Percentiles rank a stretch among this genome's conserved stretches.
Evolutionary conservation across 495 filamentous ascomycete genomes (phyloP).

Genomic region (Aspergillus nidulans): DNA sequence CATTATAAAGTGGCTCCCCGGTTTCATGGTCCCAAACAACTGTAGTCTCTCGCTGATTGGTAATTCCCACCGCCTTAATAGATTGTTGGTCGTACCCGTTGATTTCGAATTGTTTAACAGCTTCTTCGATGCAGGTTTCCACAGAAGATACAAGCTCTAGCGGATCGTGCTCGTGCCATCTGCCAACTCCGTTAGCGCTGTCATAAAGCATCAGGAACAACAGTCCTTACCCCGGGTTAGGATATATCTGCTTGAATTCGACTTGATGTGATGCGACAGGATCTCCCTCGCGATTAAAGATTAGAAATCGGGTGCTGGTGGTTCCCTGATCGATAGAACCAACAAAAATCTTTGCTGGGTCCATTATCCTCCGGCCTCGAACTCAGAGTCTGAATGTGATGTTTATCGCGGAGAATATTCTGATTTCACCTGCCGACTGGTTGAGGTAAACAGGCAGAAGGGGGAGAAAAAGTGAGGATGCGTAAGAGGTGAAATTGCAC

Average conservation of each 20-base stretch:
- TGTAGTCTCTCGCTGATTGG: conserved; percentile 93
- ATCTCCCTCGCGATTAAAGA: conserved; percentile 76
- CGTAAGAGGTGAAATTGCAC: neutral
- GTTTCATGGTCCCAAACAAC: conserved; percentile 87
- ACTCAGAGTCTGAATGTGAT: neutral
- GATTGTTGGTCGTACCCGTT: conserved; percentile 60
- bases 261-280: conserved; percentile 86
- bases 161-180: conserved; percentile 94
- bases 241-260: conserved; percentile 86
- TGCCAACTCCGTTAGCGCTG: conserved; percentile 28
- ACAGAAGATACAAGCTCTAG: conserved; percentile 74
- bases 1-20: conserved; percentile 81
- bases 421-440: neutral
- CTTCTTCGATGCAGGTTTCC: conserved; percentile 76
- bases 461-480: neutral
- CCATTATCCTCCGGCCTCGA: conserved; percentile 16
- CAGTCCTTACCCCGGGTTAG: conserved; percentile 71
- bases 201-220: neutral
- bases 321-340: conserved; percentile 89
- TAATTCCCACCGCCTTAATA: conserved; percentile 85
- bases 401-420: neutral
- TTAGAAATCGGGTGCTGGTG: conserved; percentile 85
- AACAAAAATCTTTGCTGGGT: conserved; percentile 43
- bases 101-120: conserved; percentile 62
- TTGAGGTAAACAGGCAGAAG: neutral